Base-by-base conservation (phyloP, 140 eudicot genomes). In the Flaveria floridana region DNA sequence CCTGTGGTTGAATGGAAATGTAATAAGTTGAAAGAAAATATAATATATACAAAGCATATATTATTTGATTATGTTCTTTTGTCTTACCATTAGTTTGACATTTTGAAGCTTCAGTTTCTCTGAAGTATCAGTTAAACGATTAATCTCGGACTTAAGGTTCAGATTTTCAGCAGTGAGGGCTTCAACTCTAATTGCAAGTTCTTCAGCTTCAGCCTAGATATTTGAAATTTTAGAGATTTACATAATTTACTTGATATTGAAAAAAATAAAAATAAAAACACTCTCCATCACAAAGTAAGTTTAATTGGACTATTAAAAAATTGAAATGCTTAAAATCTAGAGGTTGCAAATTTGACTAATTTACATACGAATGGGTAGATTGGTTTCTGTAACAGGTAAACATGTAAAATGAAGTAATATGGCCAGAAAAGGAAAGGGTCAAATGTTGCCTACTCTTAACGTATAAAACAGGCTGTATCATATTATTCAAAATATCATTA, bases 131-230 rank as follows among this genome's bases (percentile, higher is more conserved):
- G 83, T 81, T 50, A 92, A 59, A 61, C 81, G 83, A 61, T 78
- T 82, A 15, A 86, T 84, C 77, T 92, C 91, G 0, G 95, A 83
- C 79, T 83, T 85, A 8, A 92, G 89, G 4, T 78, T 71, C 83
- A 82, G 13, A 53, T 93, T 93, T 70, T 90, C 97, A 73, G 81
- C 62, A 74, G 86, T 90, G 14, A 93, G 83, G n/a, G 88, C 76
- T 30, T 88, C 93, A 68, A 93, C 98, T 82, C 78, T 86, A 18
- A 68, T 50, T 2, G 91, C 89, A 25, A 93, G 87, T 76, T 93
- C 96, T 82, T 90, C 95, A 44, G 96, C 79, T 85, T 90, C 98
- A 18, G 97, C 96, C 97, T 93, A 84, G 6, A 77, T 19, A 25
- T 34, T 51, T 0, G 15, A 41, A 76, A 63, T 58, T 46, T 51